Conservation (phyloP, 139 green algal genomes). For the Zygnema circumcarinatum region DNA sequence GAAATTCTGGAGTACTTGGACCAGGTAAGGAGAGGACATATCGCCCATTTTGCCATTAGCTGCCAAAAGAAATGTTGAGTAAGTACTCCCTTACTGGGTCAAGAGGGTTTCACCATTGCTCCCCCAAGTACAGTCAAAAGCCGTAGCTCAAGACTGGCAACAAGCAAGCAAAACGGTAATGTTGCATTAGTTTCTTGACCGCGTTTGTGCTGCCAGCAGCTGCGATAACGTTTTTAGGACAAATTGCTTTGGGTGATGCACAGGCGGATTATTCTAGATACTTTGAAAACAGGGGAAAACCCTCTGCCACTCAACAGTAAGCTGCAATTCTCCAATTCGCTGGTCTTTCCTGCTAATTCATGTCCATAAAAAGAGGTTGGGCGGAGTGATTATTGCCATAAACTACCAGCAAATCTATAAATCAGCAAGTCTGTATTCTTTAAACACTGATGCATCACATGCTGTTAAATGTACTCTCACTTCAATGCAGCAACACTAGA, state of each 20-base stretch:
- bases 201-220: not conserved
- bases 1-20: conserved; percentile 44
- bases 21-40: not conserved
- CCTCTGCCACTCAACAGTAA: not conserved
- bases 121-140: not conserved
- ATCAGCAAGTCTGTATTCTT: not conserved
- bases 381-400: too few relatives aligned
- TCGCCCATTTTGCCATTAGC: not conserved
- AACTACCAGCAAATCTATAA: too few relatives aligned
- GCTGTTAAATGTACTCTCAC: not conserved
- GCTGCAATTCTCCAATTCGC: not conserved
- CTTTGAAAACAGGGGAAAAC: conserved; percentile 4
- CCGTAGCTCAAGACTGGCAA: not conserved
- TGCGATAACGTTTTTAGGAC: not conserved
- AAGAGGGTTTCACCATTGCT: not conserved
- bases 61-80: not conserved
- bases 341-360: conserved; percentile 5
- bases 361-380: too few relatives aligned
- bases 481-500: not conserved
- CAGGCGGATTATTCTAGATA: conserved; percentile 7
- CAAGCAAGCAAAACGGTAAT: not conserved
- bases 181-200: not conserved
- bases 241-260: not conserved
- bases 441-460: not conserved
- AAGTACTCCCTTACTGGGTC: not conserved